Conservation (phyloP, 2,329 filamentous ascomycete genomes). For the Aspergillus glaucus region DNA sequence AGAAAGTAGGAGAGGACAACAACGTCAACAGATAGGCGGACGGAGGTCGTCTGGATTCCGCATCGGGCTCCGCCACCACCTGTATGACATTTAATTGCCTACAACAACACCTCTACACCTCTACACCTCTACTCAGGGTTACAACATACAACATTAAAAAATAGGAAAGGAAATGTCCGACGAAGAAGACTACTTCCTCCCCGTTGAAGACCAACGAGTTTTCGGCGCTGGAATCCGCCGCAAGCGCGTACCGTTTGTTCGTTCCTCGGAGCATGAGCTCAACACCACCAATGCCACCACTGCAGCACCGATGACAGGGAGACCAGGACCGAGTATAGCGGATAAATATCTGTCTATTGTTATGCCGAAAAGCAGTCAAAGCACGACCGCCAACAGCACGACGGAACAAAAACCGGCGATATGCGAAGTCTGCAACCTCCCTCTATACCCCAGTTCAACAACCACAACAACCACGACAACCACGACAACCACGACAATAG, state of each 20-base stretch:
- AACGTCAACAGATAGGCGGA: neutral
- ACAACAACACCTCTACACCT: neutral
- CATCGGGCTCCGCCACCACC: slow-evolving; percentile 16
- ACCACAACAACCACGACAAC: slow-evolving; percentile 17
- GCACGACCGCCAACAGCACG: neutral
- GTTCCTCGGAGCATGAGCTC: slow-evolving; percentile 37
- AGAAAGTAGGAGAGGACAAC: slow-evolving; percentile 5
- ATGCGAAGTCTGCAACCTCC: slow-evolving; percentile 59
- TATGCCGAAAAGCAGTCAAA: slow-evolving; percentile 20
- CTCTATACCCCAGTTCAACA: slow-evolving; percentile 30
- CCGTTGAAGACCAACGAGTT: slow-evolving; percentile 53
- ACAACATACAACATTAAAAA: no score
- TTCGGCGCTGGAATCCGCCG: slow-evolving; percentile 60
- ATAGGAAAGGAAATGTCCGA: slow-evolving; percentile 22
- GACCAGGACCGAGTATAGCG: slow-evolving; percentile 24
- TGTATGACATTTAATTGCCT: slow-evolving; percentile 7
- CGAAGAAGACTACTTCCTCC: slow-evolving; percentile 53
- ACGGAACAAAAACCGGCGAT: neutral
- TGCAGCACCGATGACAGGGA: slow-evolving; percentile 5
- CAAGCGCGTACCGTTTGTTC: slow-evolving; percentile 56
- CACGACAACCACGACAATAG: no score
- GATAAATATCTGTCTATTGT: slow-evolving; percentile 45
- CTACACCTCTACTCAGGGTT: neutral
- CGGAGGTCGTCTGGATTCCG: neutral
- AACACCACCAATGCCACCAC: slow-evolving; percentile 26